phyloP scores from a whole-genome alignment of 768 basidiomycete genomes.

The Udeniomyces megalosporus region DNA sequence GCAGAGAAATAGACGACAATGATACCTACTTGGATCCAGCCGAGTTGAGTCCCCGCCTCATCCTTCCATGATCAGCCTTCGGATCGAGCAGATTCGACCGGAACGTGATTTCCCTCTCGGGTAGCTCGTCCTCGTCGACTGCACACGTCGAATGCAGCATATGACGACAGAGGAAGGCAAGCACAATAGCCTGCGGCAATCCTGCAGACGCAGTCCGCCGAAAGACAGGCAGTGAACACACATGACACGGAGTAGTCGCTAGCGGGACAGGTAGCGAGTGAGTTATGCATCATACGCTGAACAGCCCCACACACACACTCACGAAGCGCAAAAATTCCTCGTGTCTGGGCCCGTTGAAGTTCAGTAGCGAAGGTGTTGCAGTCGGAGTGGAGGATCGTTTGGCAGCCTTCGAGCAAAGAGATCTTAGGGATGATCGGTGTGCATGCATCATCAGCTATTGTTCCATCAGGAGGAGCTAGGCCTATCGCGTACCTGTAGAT shows the following conservation, averaged over 20 bases:
- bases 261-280: neutral
- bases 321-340: constrained; percentile 44
- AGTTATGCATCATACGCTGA: too few relatives aligned
- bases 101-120: constrained; percentile 31
- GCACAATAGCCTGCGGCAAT: constrained; percentile 37
- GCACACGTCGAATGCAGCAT: constrained; percentile 64
- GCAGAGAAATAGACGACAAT: too few relatives aligned
- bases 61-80: too few relatives aligned
- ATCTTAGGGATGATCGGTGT: too few relatives aligned
- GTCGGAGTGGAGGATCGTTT: constrained; percentile 70
- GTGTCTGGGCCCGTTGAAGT: constrained; percentile 59
- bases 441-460: too few relatives aligned
- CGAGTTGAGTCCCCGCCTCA: too few relatives aligned
- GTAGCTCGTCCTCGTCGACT: constrained; percentile 43
- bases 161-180: constrained; percentile 78
- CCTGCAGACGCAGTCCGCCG: constrained; percentile 31
- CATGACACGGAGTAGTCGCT: constrained; percentile 51
- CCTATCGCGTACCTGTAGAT: constrained; percentile 52
- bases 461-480: neutral
- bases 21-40: too few relatives aligned
- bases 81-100: neutral
- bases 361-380: constrained; percentile 51
- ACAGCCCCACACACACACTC: too few relatives aligned
- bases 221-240: constrained; percentile 45
- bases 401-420: constrained; percentile 80